Base-by-base conservation (phyloP, 495 filamentous ascomycete species). In the Penicillium atrosanguineum region DNA sequence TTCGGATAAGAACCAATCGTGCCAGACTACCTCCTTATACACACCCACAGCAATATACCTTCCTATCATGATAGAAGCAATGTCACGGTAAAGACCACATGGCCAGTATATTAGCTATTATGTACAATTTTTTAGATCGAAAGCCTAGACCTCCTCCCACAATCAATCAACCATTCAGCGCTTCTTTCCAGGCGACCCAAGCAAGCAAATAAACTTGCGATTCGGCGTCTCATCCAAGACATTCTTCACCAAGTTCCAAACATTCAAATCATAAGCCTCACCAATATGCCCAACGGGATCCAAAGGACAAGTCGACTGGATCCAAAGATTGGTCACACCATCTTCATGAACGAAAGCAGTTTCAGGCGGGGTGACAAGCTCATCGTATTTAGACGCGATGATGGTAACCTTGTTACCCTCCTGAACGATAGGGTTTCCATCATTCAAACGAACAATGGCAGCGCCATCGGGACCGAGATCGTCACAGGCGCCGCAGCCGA, bases 191-290 rank as follows among this genome's bases (percentile, higher is more conserved):
- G 73, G 70, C 1, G 71, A 72, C 4, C 71, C 73, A 43, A 68
- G 6, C 34, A 72, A 38, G 53, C 73, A 75, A 8, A 64, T 8
- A 45, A 76, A 76, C 53, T 68, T 47, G 21, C 67, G 51, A 9
- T 66, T 21, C n/a, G 68, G 69, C 23, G 62, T 65, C 12, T 59
- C 69, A 37, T 76, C 71, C 39, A 83, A 51, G 36, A 74, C 79
- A 53, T 81, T 81, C 46, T 75, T 63, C 18, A 83, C 71, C 62
- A 82, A 53, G 29, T 80, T 72, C 78, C 79, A 81, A 2, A 83
- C 76, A 60, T 79, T 77, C 56, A 70, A 60, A 59, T 83, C 79
- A 66, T 75, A 81, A 21, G 74, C 75, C 51, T 80, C 72, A 4
- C 77, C 78, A 39, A 78, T 75, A 52, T 83, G 79, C 3, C 79